These are phyloP conservation scores for Mycena belliarum DNA, from an alignment of 768 basidiomycete species.

Conservation along the genomic window DNA sequence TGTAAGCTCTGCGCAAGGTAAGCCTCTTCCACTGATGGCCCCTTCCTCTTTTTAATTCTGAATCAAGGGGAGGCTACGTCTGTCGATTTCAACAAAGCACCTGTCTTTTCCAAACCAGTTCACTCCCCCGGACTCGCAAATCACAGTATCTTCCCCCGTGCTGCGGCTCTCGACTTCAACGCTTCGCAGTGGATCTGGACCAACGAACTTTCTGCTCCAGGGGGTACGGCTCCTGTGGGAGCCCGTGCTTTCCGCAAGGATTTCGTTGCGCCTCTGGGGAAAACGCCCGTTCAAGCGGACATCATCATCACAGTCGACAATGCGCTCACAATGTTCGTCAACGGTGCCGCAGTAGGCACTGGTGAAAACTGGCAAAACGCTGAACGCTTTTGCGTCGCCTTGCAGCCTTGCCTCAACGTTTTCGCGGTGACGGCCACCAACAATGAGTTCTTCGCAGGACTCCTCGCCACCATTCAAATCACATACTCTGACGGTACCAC, in stretches of 20 bases:
- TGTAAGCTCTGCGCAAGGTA: not conserved
- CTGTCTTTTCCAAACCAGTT: not conserved
- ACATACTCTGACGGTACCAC: conserved; percentile 33
- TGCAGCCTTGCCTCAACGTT: conserved; percentile 30
- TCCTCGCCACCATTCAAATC: conserved; percentile 33
- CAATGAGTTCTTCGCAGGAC: conserved; percentile 26
- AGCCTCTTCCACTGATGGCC: too few species aligned
- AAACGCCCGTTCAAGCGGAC: conserved; percentile 30
- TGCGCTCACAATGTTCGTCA: conserved; percentile 33
- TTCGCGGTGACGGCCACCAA: conserved; percentile 33
- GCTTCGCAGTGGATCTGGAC: conserved; percentile 35
- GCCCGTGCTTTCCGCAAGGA: conserved; percentile 32
- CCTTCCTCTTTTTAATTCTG: not conserved
- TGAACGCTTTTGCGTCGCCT: conserved; percentile 31
- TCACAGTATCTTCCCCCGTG: not conserved
- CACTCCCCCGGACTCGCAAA: too few species aligned
- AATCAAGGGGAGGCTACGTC: too few species aligned
- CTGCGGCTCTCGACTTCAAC: conserved; percentile 10
- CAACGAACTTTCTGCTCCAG: conserved; percentile 19
- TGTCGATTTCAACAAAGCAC: too few species aligned
- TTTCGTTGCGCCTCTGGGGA: conserved; percentile 27
- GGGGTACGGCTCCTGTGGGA: conserved; percentile 23
- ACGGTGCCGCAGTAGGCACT: conserved; percentile 29
- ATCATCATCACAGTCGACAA: conserved; percentile 34
- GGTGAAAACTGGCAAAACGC: conserved; percentile 22